phyloP scores from a whole-genome alignment of 2,329 filamentous ascomycete species.

The Bipolaris oryzae region DNA sequence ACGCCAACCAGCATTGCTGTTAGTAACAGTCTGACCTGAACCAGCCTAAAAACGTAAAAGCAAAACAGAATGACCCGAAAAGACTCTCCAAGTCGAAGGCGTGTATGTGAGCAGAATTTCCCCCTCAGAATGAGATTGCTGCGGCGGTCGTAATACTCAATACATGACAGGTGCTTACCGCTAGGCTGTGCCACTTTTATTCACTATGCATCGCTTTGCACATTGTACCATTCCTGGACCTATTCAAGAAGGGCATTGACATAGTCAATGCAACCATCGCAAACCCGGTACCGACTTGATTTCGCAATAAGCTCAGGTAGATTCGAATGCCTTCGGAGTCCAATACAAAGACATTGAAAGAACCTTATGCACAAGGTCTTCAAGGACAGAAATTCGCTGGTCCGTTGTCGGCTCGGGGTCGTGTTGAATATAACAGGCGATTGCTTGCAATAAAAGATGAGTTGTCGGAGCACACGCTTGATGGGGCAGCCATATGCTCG shows the following conservation, averaged over 20 bases:
- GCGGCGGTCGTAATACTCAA: not conserved
- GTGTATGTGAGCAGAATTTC: not conserved
- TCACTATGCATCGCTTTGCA: not conserved
- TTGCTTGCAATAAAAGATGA: not conserved
- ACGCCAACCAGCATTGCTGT: too few relatives aligned
- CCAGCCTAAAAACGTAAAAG: too few relatives aligned
- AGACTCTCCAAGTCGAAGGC: not conserved
- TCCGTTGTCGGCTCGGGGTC: not conserved
- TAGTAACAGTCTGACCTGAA: too few relatives aligned
- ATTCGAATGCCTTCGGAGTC: not conserved
- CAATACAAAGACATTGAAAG: not conserved
- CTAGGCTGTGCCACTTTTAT: not conserved
- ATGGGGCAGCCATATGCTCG: slow-evolving; percentile 1
- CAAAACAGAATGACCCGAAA: too few relatives aligned
- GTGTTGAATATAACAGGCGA: not conserved
- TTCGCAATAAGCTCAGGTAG: not conserved
- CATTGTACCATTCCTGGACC: not conserved
- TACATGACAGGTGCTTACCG: not conserved
- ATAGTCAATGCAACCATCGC: too few relatives aligned
- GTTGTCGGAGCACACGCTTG: not conserved
- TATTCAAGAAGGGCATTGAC: not conserved
- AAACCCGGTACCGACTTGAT: not conserved
- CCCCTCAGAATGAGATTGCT: not conserved
- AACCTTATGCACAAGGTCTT: not conserved
- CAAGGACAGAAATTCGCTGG: not conserved